phyloP scores from a whole-genome alignment of 164 flowering plant genomes.

The Taxillus chinensis region DNA sequence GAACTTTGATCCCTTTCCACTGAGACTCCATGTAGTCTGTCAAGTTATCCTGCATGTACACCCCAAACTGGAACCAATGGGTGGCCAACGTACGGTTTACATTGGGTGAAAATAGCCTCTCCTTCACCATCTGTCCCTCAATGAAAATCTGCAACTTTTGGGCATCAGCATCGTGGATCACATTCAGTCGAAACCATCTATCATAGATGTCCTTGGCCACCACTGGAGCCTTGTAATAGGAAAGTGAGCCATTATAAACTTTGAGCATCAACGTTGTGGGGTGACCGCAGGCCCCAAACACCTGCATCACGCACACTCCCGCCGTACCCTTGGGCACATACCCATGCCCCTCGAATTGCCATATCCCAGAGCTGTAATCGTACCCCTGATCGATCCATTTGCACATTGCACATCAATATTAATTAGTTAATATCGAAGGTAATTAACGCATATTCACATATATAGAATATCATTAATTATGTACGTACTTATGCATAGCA shows the following conservation, averaged over 20 bases:
- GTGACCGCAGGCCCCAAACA: conserved; percentile 20
- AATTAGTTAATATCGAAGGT: too few species aligned
- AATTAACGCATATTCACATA: too few species aligned
- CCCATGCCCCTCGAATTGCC: conserved; percentile 33
- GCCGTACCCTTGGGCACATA: conserved; percentile 26
- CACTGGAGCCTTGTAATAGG: conserved; percentile 14
- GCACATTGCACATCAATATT: too few species aligned
- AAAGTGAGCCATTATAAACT: conserved; percentile 18
- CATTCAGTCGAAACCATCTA: conserved; percentile 25
- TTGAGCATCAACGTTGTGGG: conserved; percentile 27
- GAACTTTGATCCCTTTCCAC: conserved; percentile 17
- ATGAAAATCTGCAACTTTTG: conserved; percentile 15
- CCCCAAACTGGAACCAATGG: conserved; percentile 22
- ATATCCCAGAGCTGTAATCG: conserved; percentile 14
- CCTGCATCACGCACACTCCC: conserved; percentile 32
- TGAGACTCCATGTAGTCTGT: conserved; percentile 28
- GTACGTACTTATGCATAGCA: too few species aligned
- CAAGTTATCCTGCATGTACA: conserved; percentile 18
- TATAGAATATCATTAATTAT: conserved; percentile 22
- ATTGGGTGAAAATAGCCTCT: background rate
- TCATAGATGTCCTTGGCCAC: conserved; percentile 14
- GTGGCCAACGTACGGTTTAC: conserved; percentile 9
- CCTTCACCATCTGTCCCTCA: conserved; percentile 4
- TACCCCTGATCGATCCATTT: background rate
- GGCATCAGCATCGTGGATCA: conserved; percentile 24